phyloP scores from a whole-genome alignment of 805 yeast genomes.

The Ogataea paraovalis region DNA sequence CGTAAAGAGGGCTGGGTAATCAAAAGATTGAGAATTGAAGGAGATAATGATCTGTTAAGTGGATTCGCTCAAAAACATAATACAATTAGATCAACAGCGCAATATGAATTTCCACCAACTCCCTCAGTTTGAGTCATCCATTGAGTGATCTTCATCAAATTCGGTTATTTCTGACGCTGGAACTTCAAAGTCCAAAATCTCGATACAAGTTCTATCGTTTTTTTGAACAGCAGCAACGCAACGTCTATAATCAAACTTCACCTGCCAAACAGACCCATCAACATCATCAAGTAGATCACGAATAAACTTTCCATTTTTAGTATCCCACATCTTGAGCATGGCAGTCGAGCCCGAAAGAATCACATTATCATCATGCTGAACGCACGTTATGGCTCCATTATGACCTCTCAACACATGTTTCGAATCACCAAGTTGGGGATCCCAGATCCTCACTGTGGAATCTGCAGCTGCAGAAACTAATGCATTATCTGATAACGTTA shows the following conservation, averaged over 20 bases:
- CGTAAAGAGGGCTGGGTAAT: neutral
- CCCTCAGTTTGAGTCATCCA: conserved; percentile 2
- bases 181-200: conserved; percentile 73
- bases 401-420: conserved; percentile 74
- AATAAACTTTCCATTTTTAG: conserved; percentile 69
- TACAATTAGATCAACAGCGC: too few relatives aligned
- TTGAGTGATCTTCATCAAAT: conserved; percentile 12
- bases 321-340: conserved; percentile 84
- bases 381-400: conserved; percentile 85
- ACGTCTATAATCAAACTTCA: conserved; percentile 73
- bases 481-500: conserved; percentile 69
- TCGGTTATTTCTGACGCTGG: conserved; percentile 15
- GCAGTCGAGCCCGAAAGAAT: conserved; percentile 88
- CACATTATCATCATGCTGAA: conserved; percentile 79
- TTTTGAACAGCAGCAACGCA: conserved; percentile 88
- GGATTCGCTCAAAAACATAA: too few relatives aligned
- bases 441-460: conserved; percentile 88
- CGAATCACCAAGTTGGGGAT: conserved; percentile 70
- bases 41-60: too few relatives aligned
- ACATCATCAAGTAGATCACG: conserved; percentile 70
- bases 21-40: too few relatives aligned
- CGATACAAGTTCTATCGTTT: conserved; percentile 68
- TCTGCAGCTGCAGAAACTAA: conserved; percentile 96
- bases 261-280: conserved; percentile 92
- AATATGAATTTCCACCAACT: too few relatives aligned